Base-by-base conservation (phyloP, 768 basidiomycete species). In the Russula ochroleuca region DNA sequence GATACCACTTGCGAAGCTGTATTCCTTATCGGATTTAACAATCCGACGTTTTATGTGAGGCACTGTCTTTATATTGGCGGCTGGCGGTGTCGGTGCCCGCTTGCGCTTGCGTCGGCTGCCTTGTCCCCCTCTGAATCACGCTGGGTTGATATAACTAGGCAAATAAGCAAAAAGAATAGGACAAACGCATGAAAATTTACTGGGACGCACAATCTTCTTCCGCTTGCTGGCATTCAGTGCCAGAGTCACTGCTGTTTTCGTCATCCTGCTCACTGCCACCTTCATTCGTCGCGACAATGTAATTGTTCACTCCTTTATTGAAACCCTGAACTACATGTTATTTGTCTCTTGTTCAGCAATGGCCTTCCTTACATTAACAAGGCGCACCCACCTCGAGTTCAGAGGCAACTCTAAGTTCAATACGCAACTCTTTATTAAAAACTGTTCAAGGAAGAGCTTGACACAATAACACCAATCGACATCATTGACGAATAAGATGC, bases 261-360 rank as follows among this genome's bases (percentile, higher is more conserved):
- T 76, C 77, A 61, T 82, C 83, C 1, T 78, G 76, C 4, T 77
- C 78, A 4, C 79, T 78, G 0, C 85, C 83, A 62, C 85, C 85
- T 75, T 98, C 97, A 71, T 98, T 96, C 11, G 95, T 96, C 0
- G 97, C 97, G 59, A 99, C 97, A 67, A 98, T 94, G 73, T 98
- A 98, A 73, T 99, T 94, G 70, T 98, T 98, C 9, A 97, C 92
- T 2, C 97, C 97, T 69, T 92, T 91, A 75, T 99, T 99, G 72
- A 99, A 99, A 74, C 98, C 97, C 70, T 99, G 95, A 1, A 99
- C 97, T 2, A 89, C 88, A 71, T 99, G 97, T 71, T 94, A 97
- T 74, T 93, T 94, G 15, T 23, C 1, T 5, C 8, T 31, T 15
- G 49, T 52, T 71, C 33, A 70, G 67, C 31, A 47, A 47, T 23